These are phyloP conservation scores for Dictyostelium firmibasis DNA, from an alignment of 78 protist genomes.

Conservation along the genomic window DNA sequence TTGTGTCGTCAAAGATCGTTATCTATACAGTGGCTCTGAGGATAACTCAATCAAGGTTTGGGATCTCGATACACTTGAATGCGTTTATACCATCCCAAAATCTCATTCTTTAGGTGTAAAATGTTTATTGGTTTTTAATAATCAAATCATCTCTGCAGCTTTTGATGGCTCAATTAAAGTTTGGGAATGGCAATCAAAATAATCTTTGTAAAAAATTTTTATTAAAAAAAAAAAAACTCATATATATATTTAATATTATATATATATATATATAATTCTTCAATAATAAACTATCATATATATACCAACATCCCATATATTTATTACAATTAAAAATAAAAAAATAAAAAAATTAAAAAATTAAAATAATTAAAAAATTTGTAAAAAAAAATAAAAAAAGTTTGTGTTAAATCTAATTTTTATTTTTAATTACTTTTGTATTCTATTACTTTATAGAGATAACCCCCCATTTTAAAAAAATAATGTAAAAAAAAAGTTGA, in stretches of 20 bases:
- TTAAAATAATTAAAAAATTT: not conserved
- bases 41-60: conserved; percentile 72
- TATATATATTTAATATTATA: not conserved
- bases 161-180: conserved; percentile 60
- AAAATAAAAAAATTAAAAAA: not conserved
- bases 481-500: not conserved
- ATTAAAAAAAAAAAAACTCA: not conserved
- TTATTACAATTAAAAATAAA: not conserved
- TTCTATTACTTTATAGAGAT: not conserved
- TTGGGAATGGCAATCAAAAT: conserved; percentile 59
- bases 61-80: conserved; percentile 71
- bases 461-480: not conserved
- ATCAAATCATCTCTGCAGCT: conserved; percentile 44
- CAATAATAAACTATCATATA: not conserved
- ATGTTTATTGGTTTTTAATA: not conserved
- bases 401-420: too few species aligned
- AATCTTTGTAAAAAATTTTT: not conserved
- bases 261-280: not conserved
- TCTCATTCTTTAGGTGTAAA: conserved; percentile 65
- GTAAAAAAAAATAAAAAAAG: not conserved
- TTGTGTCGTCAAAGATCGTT: conserved; percentile 59
- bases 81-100: conserved; percentile 53
- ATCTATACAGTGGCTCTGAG: conserved; percentile 53
- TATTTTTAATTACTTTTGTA: not conserved
- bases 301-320: not conserved